Evolutionary conservation across 2,329 filamentous ascomycete species (phyloP).

Genomic region (Exophiala phaeomuriformis): DNA sequence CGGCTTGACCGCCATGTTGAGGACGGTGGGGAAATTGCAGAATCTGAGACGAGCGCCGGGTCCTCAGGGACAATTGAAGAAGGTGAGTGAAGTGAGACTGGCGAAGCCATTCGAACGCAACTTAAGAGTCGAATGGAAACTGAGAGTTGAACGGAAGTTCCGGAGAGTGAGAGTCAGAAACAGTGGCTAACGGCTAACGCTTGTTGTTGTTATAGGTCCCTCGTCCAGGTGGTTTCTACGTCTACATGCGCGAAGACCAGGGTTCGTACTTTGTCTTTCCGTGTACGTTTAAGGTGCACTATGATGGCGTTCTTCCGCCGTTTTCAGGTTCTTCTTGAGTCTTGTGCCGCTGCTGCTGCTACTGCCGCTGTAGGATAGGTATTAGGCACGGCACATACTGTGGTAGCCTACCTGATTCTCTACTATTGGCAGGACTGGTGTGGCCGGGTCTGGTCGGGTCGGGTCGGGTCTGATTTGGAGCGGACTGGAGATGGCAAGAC

Average conservation of each 20-base stretch:
- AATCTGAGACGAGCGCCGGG: conserved; percentile 57
- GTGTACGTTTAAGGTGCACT: conserved; percentile 41
- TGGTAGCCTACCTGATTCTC: too few species aligned
- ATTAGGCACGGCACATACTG: too few species aligned
- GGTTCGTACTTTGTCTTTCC: conserved; percentile 50
- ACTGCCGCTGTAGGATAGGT: too few species aligned
- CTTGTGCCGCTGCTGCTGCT: too few species aligned
- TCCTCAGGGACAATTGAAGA: conserved; percentile 60
- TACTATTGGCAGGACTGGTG: too few species aligned
- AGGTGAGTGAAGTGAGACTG: conserved; percentile 28
- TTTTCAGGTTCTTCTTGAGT: too few species aligned
- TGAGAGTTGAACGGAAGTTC: too few species aligned
- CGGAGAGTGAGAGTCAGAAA: too few species aligned
- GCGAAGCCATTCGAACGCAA: too few species aligned
- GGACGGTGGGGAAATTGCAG: conserved; percentile 54
- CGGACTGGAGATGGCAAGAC: too few species aligned
- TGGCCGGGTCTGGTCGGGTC: not conserved
- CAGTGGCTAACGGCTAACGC: too few species aligned
- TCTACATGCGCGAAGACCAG: conserved; percentile 62
- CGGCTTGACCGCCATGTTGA: conserved; percentile 61
- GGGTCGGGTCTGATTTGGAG: not conserved
- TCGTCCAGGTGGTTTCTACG: conserved; percentile 47
- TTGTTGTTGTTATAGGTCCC: conserved; percentile 34
- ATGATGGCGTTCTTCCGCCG: conserved; percentile 33
- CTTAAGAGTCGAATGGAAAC: too few species aligned